Evolutionary conservation across 2,329 filamentous ascomycete species (phyloP).

Genomic region (Penicillium sp.): DNA sequence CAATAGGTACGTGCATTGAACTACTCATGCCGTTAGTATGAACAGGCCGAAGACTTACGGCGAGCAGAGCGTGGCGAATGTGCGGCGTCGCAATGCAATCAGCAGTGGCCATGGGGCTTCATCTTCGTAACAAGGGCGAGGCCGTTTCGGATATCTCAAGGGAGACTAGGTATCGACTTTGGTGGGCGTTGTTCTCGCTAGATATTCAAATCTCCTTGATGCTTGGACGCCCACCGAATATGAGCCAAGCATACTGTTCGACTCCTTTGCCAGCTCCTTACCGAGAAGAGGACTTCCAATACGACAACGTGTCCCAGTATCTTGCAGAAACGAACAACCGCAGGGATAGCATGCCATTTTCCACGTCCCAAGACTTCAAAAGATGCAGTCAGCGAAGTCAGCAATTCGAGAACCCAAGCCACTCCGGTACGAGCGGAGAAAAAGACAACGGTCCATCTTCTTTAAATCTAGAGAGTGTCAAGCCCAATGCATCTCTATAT

Average conservation of each 20-base stretch:
- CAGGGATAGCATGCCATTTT: slow-evolving; percentile 24
- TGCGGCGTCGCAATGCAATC: neutral
- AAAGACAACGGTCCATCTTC: no score
- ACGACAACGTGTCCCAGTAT: slow-evolving; percentile 27
- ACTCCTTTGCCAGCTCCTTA: slow-evolving; percentile 43
- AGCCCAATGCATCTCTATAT: no score
- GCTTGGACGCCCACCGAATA: slow-evolving; percentile 43
- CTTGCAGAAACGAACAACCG: slow-evolving; percentile 35
- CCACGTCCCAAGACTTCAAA: slow-evolving; percentile 19
- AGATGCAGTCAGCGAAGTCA: neutral
- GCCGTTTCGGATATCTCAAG: slow-evolving; percentile 37
- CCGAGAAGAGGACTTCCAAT: slow-evolving; percentile 37
- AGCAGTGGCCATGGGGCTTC: neutral
- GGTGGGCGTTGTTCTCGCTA: slow-evolving; percentile 46
- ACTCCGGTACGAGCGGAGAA: no score
- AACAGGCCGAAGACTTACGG: neutral
- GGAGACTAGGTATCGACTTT: slow-evolving; percentile 44
- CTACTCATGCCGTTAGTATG: neutral
- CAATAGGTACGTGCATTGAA: neutral
- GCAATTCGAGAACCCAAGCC: no score
- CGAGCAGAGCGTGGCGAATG: neutral
- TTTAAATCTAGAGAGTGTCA: no score
- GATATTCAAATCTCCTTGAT: slow-evolving; percentile 43
- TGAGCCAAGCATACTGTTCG: slow-evolving; percentile 39
- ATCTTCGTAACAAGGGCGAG: neutral